Conservation (phyloP, 139 green algal genomes). For the Chlamydomonas urium region DNA sequence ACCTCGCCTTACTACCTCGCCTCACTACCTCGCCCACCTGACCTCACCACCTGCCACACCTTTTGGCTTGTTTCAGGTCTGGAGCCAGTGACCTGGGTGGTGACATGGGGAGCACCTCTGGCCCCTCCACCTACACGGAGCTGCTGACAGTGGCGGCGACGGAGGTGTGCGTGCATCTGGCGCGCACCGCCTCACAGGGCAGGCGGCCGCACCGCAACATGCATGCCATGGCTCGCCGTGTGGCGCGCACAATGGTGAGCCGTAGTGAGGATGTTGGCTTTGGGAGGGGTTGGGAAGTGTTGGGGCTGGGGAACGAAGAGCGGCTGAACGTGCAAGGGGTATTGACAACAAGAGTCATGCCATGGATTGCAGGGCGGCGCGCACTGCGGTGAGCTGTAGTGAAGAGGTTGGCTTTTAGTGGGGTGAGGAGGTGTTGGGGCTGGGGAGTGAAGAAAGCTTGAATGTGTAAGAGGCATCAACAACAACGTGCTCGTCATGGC, state of each 20-base stretch:
- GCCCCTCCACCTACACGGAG: conserved; percentile 35
- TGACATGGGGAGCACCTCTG: too few species aligned
- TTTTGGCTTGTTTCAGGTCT: too few species aligned
- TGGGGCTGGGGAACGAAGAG: not conserved
- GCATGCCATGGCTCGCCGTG: conserved; percentile 65
- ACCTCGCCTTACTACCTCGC: not conserved
- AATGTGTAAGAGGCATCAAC: too few species aligned
- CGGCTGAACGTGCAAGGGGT: not conserved
- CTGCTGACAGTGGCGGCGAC: conserved; percentile 55
- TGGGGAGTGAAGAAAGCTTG: too few species aligned
- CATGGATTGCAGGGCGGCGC: too few species aligned
- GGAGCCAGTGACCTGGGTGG: too few species aligned
- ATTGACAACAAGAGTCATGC: not conserved
- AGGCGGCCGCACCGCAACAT: conserved; percentile 12
- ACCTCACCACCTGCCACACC: not conserved
- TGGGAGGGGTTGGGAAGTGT: not conserved
- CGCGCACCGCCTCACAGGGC: conserved; percentile 8
- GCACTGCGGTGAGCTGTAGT: too few species aligned
- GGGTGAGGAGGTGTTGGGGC: not conserved
- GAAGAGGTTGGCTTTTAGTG: not conserved
- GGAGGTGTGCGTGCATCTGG: conserved; percentile 65
- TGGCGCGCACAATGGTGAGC: conserved; percentile 69
- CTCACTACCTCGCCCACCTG: not conserved
- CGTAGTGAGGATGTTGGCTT: conserved; percentile 37
- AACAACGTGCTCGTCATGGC: too few species aligned